Percentiles rank a stretch among this genome's conserved stretches.
Evolutionary conservation across 2,329 filamentous ascomycete genomes (phyloP).

Genomic region (Arthrobotrys conoides): DNA sequence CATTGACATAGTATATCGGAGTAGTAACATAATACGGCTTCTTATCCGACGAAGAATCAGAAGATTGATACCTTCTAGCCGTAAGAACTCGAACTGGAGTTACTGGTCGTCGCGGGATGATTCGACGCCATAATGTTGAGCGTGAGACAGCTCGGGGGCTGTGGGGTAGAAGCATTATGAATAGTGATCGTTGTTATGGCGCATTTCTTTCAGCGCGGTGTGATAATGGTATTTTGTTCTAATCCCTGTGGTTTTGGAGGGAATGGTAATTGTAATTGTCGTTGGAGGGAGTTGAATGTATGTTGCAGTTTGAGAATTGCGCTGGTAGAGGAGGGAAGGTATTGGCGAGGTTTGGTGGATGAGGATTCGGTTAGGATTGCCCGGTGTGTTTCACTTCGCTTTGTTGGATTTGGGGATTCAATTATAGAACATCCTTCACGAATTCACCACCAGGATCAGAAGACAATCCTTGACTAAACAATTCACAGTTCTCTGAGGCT

Average conservation of each 20-base stretch:
- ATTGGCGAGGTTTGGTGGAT: neutral
- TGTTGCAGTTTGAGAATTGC: neutral
- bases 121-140: conserved; percentile 3
- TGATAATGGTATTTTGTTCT: too few relatives aligned
- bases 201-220: conserved; percentile 48
- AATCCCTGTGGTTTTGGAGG: neutral
- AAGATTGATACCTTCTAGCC: conserved; percentile 31
- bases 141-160: neutral
- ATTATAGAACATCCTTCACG: neutral
- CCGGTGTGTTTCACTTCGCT: too few relatives aligned
- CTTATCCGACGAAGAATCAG: conserved; percentile 61
- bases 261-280: neutral
- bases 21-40: conserved; percentile 97
- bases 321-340: neutral
- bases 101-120: neutral
- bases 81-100: neutral
- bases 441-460: too few relatives aligned
- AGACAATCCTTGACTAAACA: too few relatives aligned
- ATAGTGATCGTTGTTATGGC: neutral
- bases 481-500: too few relatives aligned
- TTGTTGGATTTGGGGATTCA: neutral
- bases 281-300: neutral
- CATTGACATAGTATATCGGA: conserved; percentile 99
- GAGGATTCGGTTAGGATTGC: neutral
- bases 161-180: neutral